Conservation (phyloP, 1,139 yeast genomes). For the Nakaseomyces bracarensis region DNA sequence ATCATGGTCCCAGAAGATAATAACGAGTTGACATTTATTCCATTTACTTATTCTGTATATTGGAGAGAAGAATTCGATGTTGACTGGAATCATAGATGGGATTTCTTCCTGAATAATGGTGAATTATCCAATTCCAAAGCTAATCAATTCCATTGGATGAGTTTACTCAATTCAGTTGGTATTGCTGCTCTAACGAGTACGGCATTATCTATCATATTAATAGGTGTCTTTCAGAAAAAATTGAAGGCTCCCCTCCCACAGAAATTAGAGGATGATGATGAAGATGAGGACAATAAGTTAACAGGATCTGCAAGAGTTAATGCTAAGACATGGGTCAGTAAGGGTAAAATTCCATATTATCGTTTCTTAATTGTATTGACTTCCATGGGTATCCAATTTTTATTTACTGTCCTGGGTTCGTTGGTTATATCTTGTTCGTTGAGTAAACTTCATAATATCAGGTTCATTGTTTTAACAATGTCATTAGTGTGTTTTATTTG, state of each 20-base stretch:
- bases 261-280: slow-evolving; percentile 4
- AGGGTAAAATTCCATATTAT: slow-evolving; percentile 13
- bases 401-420: slow-evolving; percentile 56
- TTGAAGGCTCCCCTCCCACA: neutral
- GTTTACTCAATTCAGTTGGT: slow-evolving; percentile 23
- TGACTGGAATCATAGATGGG: slow-evolving; percentile 69
- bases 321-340: slow-evolving; percentile 17
- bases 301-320: slow-evolving; percentile 11
- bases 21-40: slow-evolving; percentile 39
- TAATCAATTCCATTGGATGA: slow-evolving; percentile 25
- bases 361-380: slow-evolving; percentile 44
- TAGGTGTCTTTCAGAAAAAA: slow-evolving; percentile 7
- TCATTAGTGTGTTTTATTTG: slow-evolving; percentile 53
- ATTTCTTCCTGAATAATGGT: slow-evolving; percentile 55
- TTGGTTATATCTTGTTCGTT: slow-evolving; percentile 51
- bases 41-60: slow-evolving; percentile 78
- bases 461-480: slow-evolving; percentile 58
- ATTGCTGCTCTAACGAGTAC: slow-evolving; percentile 16
- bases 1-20: slow-evolving; percentile 33
- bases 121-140: slow-evolving; percentile 24
- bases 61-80: slow-evolving; percentile 77
- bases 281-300: slow-evolving; percentile 11
- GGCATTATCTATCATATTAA: slow-evolving; percentile 15
- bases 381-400: slow-evolving; percentile 66
- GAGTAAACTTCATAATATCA: slow-evolving; percentile 49